Conservation (phyloP, 805 yeast species). For the Candida easanensis region DNA sequence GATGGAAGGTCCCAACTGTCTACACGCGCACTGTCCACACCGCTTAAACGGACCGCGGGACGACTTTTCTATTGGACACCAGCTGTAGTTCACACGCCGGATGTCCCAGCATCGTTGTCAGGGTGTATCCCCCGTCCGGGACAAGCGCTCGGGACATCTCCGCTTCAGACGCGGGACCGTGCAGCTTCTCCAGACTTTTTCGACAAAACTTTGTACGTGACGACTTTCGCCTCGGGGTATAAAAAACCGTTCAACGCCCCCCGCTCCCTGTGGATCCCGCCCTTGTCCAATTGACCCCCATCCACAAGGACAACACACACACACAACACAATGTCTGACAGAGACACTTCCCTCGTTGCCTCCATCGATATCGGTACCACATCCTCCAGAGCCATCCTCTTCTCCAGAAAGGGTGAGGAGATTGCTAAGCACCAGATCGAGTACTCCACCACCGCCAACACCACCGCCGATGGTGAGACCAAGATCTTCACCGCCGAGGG, state of each 20-base stretch:
- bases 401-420: slow-evolving; percentile 69
- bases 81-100: not conserved
- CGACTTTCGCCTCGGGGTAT: slow-evolving; percentile 5
- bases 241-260: slow-evolving; percentile 2
- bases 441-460: slow-evolving; percentile 68
- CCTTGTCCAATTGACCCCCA: not conserved
- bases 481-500: slow-evolving; percentile 76
- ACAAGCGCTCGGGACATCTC: slow-evolving; percentile 3
- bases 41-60: too few relatives aligned
- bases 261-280: not conserved
- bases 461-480: slow-evolving; percentile 42
- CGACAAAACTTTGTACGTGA: slow-evolving; percentile 1
- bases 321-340: slow-evolving; percentile 22
- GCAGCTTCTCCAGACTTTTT: slow-evolving; percentile 16
- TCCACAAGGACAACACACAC: not conserved
- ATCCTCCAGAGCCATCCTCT: slow-evolving; percentile 83
- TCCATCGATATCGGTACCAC: slow-evolving; percentile 91
- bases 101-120: too few relatives aligned
- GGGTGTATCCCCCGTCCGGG: slow-evolving; percentile 3
- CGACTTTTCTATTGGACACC: not conserved
- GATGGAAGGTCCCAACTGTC: too few relatives aligned
- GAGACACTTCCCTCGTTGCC: slow-evolving; percentile 41
- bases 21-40: too few relatives aligned
- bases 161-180: slow-evolving; percentile 10
- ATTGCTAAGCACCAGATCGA: slow-evolving; percentile 89